Base-by-base conservation (phyloP, 2,329 filamentous ascomycete genomes). In the Tolypocladium pustulatum region DNA sequence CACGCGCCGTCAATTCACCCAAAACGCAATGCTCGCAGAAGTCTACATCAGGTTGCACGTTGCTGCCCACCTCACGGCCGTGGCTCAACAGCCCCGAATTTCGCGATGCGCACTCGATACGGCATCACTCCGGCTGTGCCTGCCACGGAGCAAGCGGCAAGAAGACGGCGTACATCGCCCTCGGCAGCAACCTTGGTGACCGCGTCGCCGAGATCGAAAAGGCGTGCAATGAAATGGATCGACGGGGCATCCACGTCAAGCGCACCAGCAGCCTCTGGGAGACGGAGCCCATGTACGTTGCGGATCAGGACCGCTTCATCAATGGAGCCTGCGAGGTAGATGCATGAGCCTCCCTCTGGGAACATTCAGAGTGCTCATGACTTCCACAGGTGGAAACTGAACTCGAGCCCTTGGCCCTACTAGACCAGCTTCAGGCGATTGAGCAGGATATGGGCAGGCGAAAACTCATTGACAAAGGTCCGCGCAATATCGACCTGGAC, bases 271-370 rank as follows among this genome's bases (percentile, higher is more conserved):
- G 86, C 61, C 78, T 99, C 3, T 99, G 94, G 82, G 91, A 97
- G 76, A 99, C 93, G 4, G 86, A 90, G 66, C 91, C 94, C 27
- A 99, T 99, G 94, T 99, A 99, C 73, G 89, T 97, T 63, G 77
- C 89, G 62, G 88, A 97, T 62, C 94, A 99, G 72, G 86, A 86
- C 62, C 83, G 84, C 36, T 99, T 99, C 69, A 77, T 97, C 54
- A 99, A 99, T 70, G 94, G 91, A 25, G 92, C 87, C 59, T 96
- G 91, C 72, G 90, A 96, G 85, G 91, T 95, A 34, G 30, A 58
- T 53, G 13, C 30, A 5, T 7, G 34, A 38, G 30, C 27, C 38
- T 10, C 27, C 7, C 54, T 25, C 40, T 41, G 30, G 30, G 32
- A 2, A 8, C 30, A 17, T 51, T 1, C 22, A 25, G 4, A 34